Base-by-base conservation (phyloP, 2,329 filamentous ascomycete genomes). In the Fusarium avenaceum region DNA sequence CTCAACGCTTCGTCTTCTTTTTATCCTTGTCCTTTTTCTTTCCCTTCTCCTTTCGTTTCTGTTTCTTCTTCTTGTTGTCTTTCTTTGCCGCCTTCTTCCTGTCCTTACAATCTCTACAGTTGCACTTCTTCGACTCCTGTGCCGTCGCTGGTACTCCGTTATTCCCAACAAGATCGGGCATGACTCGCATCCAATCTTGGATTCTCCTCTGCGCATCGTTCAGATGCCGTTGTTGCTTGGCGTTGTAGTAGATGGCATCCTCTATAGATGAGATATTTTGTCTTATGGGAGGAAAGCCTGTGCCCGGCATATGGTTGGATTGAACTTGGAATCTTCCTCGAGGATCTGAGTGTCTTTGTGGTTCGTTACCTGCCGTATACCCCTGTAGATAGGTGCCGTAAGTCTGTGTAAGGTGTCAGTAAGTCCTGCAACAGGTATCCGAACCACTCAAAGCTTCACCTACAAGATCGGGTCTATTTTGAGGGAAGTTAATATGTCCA, bases 131-230 rank as follows among this genome's bases (percentile, higher is more conserved):
- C 11, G 28, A 24, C 19, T 44, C 26, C n/a, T 15, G 26, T 6
- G 38, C 11, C 7, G 9, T 14, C 19, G 7, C n/a, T 43, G 20
- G n/a, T 17, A 17, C 14, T 19, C 6, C 17, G 11, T 24, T 40
- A 10, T 33, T 39, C 5, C 35, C 42, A 7, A 54, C 35, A 32
- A 70, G 43, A 22, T 57, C 51, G 5, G 52, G 56, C 60, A 71
- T 63, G 11, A 60, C 45, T n/a, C 50, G 57, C 9, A 56, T 38
- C 69, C 69, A 71, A 43, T 69, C 68, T 24, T 50, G 40, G 17
- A 69, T 46, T 28, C 57, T 55, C 39, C 40, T 63, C 35, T 65
- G 48, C 6, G 70, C 55, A 28, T 71, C 65, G 17, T 57, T 53
- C 13, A 54, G 22, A 19, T 56, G 55, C 14, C 65, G 42, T 19